Percentiles rank a stretch among this genome's conserved stretches.
Evolutionary conservation across 148 eudicot species (phyloP).

Genomic region (Spergularia marina): DNA sequence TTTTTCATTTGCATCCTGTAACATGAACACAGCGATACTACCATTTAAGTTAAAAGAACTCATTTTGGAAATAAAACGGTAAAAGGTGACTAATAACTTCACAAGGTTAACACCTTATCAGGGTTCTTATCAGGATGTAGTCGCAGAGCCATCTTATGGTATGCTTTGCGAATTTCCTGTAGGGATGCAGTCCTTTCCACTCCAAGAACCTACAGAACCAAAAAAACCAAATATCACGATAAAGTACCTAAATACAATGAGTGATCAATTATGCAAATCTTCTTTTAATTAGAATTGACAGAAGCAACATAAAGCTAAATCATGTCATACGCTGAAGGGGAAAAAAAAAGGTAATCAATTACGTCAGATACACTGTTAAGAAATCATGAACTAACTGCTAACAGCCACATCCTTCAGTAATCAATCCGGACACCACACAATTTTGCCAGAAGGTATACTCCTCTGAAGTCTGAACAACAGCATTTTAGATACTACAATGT

Average conservation of each 20-base stretch:
- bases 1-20: slow-evolving; percentile 86
- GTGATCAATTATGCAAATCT: background rate
- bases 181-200: slow-evolving; percentile 77
- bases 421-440: too few species aligned
- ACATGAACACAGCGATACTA: background rate
- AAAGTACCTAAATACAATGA: background rate
- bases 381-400: too few species aligned
- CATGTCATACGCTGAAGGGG: too few species aligned
- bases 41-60: background rate
- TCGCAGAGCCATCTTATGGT: slow-evolving; percentile 82
- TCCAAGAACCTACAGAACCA: slow-evolving; percentile 61
- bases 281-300: background rate
- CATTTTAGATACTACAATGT: too few species aligned
- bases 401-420: too few species aligned
- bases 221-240: background rate
- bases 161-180: slow-evolving; percentile 86
- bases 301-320: background rate
- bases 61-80: background rate
- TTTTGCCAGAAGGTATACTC: too few species aligned
- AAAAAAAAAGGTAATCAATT: too few species aligned
- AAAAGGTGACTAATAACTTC: background rate
- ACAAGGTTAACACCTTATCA: slow-evolving; percentile 56
- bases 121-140: slow-evolving; percentile 99
- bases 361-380: too few species aligned
- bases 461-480: too few species aligned